Evolutionary conservation across 1,284 basidiomycete genomes (phyloP), one percentile per base, ranked within the genome.

Genomic region (Cystobasidium pallidum): DNA sequence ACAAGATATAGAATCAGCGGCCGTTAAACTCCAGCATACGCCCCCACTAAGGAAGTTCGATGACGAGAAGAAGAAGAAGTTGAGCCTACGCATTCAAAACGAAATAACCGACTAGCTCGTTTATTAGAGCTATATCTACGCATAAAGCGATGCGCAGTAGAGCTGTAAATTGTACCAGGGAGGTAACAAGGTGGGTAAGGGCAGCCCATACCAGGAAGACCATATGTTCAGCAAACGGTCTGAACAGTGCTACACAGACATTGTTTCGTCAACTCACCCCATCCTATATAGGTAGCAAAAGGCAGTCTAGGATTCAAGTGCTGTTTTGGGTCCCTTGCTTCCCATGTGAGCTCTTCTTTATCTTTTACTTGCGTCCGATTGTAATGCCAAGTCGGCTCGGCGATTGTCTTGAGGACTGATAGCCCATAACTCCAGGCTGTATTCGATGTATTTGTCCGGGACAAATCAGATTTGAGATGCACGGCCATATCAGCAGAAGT

Each of bases 251-350:
- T n/a, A n/a, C n/a, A n/a, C n/a, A 13, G 13, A 26, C 32, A 15
- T 55, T 6, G 32, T 55, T 15, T 34, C 6, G 24, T 4, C 17
- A 24, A 62, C 59, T 41, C 28, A 64, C 62, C 62, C 62, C 62
- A 64, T n/a, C 62, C 62, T 17, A 64, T 51, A 43, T 64, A 64
- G 39, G 34, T 64, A 52, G 47, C 62, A 36, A 64, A 45, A 41
- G 62, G 62, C 17, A 45, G 30, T 43, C 26, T 61, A 61, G 62
- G 45, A n/a, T 24, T 34, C 47, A 26, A 24, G 24, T 64, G 58
- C 15, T 51, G 32, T 49, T 47, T 30, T 11, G 11, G 43, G 34
- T 64, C 62, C 6, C 39, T n/a, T 1, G 58, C 30, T 26, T 34
- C 19, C 54, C 54, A 57, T 19, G 54, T 34, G 7, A 57, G 30